These are phyloP conservation scores for Neonectria sp. DNA, from an alignment of 2,329 filamentous ascomycete species.

Conservation along the genomic window DNA sequence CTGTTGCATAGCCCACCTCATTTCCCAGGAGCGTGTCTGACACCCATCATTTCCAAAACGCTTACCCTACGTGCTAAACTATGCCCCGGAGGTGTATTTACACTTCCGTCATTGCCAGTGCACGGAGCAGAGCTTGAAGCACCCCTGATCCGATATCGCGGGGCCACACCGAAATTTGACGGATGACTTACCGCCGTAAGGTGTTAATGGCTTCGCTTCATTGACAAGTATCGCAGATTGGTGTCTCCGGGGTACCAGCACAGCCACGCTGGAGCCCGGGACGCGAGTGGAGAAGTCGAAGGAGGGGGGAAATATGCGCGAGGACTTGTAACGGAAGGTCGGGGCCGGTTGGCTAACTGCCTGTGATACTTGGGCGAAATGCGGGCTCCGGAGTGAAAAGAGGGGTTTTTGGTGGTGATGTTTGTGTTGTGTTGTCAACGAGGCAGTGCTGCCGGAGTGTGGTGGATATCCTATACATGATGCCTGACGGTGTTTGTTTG, in stretches of 20 bases:
- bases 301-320: slow-evolving; percentile 1
- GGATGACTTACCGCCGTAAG: neutral
- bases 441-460: slow-evolving; percentile 24
- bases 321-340: neutral
- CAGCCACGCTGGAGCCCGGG: slow-evolving; percentile 16
- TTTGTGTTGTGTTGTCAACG: slow-evolving; percentile 9
- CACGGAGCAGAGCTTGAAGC: neutral
- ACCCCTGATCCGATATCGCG: neutral
- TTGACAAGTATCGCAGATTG: slow-evolving; percentile 17
- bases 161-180: slow-evolving; percentile 6
- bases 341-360: neutral
- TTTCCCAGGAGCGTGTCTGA: slow-evolving; percentile 8
- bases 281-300: slow-evolving; percentile 10
- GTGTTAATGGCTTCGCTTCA: slow-evolving; percentile 5
- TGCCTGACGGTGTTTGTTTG: neutral
- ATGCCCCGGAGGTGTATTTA: neutral
- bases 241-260: slow-evolving; percentile 4
- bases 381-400: slow-evolving; percentile 12
- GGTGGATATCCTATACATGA: slow-evolving; percentile 9
- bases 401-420: slow-evolving; percentile 11
- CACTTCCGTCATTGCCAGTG: neutral
- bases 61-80: neutral
- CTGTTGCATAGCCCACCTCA: slow-evolving; percentile 28
- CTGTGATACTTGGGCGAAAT: slow-evolving; percentile 4
- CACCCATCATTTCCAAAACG: neutral